Base-by-base conservation (phyloP, 139 green algal species). In the Chlamydomonas urium region DNA sequence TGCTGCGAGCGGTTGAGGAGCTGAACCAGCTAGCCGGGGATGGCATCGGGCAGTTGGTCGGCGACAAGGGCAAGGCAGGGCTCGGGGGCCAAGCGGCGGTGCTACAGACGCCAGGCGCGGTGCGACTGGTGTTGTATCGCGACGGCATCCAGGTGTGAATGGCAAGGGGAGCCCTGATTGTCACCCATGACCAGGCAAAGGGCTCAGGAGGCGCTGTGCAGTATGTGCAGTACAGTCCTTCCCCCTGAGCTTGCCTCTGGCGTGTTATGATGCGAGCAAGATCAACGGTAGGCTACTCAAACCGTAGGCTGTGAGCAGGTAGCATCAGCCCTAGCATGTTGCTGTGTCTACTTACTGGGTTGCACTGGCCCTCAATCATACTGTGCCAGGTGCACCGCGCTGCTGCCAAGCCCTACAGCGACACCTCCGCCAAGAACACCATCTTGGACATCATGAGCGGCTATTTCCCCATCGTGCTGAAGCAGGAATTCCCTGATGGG, bases 401-500 rank as follows among this genome's bases (percentile, higher is more conserved):
- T 1, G 58, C 78, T 21, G 17, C 70, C 3, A 60, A 71, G 31
- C 71, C 78, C 0, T 87, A 76, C 57, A 38, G 17, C 28, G 73
- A 83, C 61, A 23, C 74, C 3, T 56, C 68, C 36, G 37, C 66
- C 21, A 57, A 66, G 24, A 34, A 8, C 24, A 38, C 74, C 28
- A 59, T 85, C 10, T 50, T 42, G 33, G 50, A 65, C 50, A 48
- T 70, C 5, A 38, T 85, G 33, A 74, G 76, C 53, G 66, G 75
- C 0, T 75, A 79, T 19, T 75, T 72, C 23, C 67, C 76, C 10
- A 47, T 57, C 14, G 47, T 66, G 28, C 47, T 75, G 38, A 66
- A 75, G 37, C 47, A 57, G 19, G 78, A 81, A 8, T 87, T 84
- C 31, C 84, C 84, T 10, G 81, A 89, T 32, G 84, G 84, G 0